A percentile compares a stretch with the other conserved stretches of the same genome.
phyloP scores from a whole-genome alignment of 78 protist species.

The Pigoraptor vietnamica region DNA sequence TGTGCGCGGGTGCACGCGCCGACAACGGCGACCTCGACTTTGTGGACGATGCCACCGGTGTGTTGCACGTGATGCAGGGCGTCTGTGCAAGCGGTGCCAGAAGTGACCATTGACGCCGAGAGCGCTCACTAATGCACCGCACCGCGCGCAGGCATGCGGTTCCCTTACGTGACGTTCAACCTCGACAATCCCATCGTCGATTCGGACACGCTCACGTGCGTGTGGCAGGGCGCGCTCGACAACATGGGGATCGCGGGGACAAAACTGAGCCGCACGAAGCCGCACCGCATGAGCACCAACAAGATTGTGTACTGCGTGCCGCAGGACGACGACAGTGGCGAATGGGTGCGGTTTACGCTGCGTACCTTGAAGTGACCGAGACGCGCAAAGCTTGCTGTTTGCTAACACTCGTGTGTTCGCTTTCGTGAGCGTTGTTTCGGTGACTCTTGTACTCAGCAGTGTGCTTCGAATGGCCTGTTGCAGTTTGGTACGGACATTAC shows the following conservation, averaged over 20 bases:
- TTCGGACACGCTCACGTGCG: neutral
- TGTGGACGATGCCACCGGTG: no score
- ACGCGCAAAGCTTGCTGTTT: neutral
- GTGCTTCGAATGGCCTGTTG: no score
- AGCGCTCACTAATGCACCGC: no score
- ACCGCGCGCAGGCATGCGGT: no score
- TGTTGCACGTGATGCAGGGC: no score
- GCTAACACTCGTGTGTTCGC: neutral
- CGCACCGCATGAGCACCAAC: neutral
- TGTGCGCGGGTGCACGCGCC: no score
- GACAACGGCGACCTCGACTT: no score
- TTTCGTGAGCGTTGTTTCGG: neutral
- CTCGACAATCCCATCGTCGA: neutral
- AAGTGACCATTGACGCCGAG: no score
- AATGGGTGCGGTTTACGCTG: neutral
- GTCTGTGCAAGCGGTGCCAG: no score
- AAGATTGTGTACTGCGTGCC: neutral
- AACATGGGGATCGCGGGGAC: neutral
- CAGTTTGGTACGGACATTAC: neutral
- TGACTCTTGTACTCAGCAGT: neutral
- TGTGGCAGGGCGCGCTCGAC: neutral
- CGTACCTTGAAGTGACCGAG: neutral
- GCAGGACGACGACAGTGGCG: no score
- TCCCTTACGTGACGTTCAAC: neutral
- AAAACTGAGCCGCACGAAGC: neutral